Evolutionary conservation across 768 basidiomycete genomes (phyloP).

Genomic region (Mrakia blollopis): DNA sequence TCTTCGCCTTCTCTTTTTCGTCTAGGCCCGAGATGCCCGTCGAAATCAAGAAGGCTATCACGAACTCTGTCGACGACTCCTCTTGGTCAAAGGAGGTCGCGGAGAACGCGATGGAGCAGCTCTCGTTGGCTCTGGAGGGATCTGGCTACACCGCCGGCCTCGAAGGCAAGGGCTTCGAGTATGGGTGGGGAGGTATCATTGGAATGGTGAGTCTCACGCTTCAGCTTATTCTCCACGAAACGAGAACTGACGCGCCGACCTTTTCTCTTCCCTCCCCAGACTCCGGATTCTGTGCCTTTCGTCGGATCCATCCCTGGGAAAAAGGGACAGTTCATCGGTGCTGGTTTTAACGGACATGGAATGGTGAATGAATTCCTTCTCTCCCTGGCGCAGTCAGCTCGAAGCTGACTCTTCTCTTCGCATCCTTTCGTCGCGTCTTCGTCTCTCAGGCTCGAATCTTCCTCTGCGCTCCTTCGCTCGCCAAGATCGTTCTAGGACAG

Average conservation of each 20-base stretch:
- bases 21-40: neutral
- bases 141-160: neutral
- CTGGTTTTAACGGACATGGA: constrained; percentile 26
- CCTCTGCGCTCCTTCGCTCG: constrained; percentile 15
- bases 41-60: neutral
- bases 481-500: neutral
- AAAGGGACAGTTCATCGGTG: constrained; percentile 20
- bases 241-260: neutral
- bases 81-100: neutral
- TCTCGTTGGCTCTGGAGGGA: neutral
- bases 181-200: constrained; percentile 21
- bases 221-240: neutral
- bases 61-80: neutral
- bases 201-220: neutral
- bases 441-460: constrained; percentile 15
- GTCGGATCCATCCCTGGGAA: constrained; percentile 14
- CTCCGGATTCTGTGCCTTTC: constrained; percentile 19
- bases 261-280: neutral
- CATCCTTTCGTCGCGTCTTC: too few relatives aligned
- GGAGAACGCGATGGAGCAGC: neutral
- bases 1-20: neutral
- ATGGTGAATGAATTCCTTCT: neutral
- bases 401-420: too few relatives aligned
- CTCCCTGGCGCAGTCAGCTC: too few relatives aligned
- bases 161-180: neutral